These are phyloP conservation scores for Ceratobasidium sp. DNA, from an alignment of 1,284 basidiomycete genomes.

Conservation along the genomic window DNA sequence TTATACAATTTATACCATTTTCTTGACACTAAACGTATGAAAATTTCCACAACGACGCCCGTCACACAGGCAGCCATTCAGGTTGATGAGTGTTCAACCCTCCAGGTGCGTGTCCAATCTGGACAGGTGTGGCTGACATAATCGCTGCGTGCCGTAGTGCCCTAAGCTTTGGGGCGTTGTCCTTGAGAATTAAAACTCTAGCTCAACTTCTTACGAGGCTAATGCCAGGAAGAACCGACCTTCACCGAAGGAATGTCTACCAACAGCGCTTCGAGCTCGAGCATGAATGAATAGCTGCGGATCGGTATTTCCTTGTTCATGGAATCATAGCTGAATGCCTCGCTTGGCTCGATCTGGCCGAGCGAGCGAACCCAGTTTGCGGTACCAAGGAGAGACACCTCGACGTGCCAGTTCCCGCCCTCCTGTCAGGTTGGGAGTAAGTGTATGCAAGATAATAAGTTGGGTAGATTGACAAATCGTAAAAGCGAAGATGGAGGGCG, in stretches of 20 bases:
- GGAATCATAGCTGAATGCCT: neutral
- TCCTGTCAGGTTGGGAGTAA: conserved; percentile 56
- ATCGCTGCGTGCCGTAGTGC: conserved; percentile 63
- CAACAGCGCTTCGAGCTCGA: conserved; percentile 5
- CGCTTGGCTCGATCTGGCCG: conserved; percentile 59
- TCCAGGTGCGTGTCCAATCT: conserved; percentile 58
- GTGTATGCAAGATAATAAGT: neutral
- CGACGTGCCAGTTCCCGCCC: conserved; percentile 71
- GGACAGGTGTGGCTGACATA: conserved; percentile 60
- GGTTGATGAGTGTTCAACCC: conserved; percentile 51
- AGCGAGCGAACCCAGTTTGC: conserved; percentile 68
- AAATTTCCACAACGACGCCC: too few relatives aligned
- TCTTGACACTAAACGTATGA: too few relatives aligned
- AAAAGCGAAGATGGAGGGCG: neutral
- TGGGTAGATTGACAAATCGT: neutral
- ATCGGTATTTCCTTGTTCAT: neutral
- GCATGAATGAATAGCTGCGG: neutral
- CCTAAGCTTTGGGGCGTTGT: conserved; percentile 52
- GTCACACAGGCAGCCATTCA: too few relatives aligned
- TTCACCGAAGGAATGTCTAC: conserved; percentile 9
- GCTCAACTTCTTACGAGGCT: neutral
- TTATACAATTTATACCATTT: too few relatives aligned
- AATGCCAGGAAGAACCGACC: neutral
- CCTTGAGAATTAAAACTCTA: neutral
- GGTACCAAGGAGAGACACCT: conserved; percentile 67